phyloP scores from a whole-genome alignment of 805 yeast species.

The Cyberlindnera maclurae region DNA sequence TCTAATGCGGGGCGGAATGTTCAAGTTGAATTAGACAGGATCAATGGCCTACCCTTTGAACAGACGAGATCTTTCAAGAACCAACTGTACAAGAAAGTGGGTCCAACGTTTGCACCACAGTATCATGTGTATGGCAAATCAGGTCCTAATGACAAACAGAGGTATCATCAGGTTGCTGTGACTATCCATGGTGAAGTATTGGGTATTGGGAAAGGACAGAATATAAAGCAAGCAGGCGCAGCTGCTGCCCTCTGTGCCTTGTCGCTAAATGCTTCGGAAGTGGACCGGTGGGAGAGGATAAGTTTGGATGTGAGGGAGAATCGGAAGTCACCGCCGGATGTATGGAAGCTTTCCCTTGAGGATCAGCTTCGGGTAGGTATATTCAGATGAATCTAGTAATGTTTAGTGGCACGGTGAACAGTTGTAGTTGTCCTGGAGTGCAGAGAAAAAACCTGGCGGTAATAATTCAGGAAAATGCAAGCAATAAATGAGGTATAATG shows the following conservation, averaged over 20 bases:
- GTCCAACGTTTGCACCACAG: conserved; percentile 45
- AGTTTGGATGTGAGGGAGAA: background rate
- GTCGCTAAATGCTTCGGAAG: conserved; percentile 36
- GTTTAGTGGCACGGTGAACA: too few species aligned
- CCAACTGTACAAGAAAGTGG: conserved; percentile 55
- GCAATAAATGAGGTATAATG: too few species aligned
- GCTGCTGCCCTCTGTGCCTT: conserved; percentile 78
- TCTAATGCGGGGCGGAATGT: too few species aligned
- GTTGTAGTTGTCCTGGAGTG: too few species aligned
- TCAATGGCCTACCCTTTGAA: conserved; percentile 30
- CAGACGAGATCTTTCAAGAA: conserved; percentile 46
- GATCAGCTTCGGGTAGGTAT: conserved; percentile 1
- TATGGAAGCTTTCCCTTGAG: background rate
- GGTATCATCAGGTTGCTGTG: conserved; percentile 50
- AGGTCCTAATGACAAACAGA: conserved; percentile 29
- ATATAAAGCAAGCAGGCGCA: conserved; percentile 64
- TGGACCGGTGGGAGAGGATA: conserved; percentile 37
- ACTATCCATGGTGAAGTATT: conserved; percentile 55
- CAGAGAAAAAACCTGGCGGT: too few species aligned
- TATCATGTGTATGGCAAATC: conserved; percentile 39
- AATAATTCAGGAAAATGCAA: too few species aligned
- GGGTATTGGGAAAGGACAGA: conserved; percentile 61
- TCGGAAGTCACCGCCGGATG: background rate
- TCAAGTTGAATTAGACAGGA: too few species aligned
- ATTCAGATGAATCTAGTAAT: conserved; percentile 1